Conservation (phyloP, 176 grass and related monocot genomes). For the Raddia distichophylla region DNA sequence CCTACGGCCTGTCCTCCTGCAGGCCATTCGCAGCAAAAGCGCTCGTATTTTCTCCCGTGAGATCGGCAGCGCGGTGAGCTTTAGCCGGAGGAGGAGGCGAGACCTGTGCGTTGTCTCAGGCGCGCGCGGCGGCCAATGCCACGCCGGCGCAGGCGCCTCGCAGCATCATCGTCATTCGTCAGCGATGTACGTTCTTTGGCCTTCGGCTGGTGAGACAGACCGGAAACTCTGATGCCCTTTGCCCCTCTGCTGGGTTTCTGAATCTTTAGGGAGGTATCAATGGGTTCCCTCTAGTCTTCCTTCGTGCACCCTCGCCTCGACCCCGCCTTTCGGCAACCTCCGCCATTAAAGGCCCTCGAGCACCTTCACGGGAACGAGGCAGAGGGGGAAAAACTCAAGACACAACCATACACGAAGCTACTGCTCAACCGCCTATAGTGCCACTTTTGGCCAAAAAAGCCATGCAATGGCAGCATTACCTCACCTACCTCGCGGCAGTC, state of each 20-base stretch:
- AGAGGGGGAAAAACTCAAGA: not conserved
- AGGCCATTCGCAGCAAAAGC: slow-evolving; percentile 25
- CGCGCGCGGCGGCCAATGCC: slow-evolving; percentile 18
- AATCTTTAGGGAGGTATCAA: not conserved
- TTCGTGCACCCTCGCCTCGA: not conserved
- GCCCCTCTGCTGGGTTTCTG: not conserved
- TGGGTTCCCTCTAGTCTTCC: not conserved
- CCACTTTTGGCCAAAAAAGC: slow-evolving; percentile 40
- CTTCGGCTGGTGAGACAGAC: slow-evolving; percentile 66
- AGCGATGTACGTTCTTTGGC: slow-evolving; percentile 95
- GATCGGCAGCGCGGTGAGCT: slow-evolving; percentile 7
- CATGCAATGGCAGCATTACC: not conserved
- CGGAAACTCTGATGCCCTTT: not conserved
- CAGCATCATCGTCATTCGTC: slow-evolving; percentile 42
- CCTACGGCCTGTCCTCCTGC: slow-evolving; percentile 28
- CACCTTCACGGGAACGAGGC: slow-evolving; percentile 52
- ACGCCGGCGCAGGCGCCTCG: slow-evolving; percentile 4
- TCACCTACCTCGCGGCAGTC: slow-evolving; percentile 37
- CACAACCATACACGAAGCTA: slow-evolving; percentile 49
- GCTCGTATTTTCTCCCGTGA: not conserved
- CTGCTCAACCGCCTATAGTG: slow-evolving; percentile 34
- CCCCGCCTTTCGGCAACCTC: slow-evolving; percentile 50
- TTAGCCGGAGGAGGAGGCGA: not conserved
- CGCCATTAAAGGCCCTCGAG: slow-evolving; percentile 58
- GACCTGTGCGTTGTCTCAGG: slow-evolving; percentile 18